Conservation (phyloP, 2,329 filamentous ascomycete genomes). For the Fulvia fulva region DNA sequence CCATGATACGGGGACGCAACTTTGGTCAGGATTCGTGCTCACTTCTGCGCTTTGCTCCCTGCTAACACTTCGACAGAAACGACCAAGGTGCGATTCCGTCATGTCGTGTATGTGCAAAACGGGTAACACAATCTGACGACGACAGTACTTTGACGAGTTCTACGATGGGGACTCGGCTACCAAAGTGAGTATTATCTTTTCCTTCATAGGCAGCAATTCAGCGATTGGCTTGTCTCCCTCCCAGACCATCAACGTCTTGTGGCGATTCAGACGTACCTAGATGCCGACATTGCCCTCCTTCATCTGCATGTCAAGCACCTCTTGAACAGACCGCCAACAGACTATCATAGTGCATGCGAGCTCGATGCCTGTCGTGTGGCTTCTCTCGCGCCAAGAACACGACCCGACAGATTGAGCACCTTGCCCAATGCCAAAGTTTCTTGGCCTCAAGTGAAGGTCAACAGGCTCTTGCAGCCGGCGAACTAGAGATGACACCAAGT, state of each 20-base stretch:
- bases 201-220: not conserved
- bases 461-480: conserved; percentile 29
- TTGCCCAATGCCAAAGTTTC: conserved; percentile 44
- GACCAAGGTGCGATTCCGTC: not conserved
- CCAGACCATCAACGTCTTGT: not conserved
- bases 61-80: not conserved
- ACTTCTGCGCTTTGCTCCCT: no score
- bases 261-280: not conserved
- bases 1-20: conserved; percentile 23
- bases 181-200: conserved; percentile 23
- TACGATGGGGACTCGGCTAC: conserved; percentile 28
- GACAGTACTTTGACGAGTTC: conserved; percentile 30
- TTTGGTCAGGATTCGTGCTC: conserved; percentile 11
- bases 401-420: conserved; percentile 49
- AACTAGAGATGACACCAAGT: conserved; percentile 20
- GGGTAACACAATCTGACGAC: not conserved
- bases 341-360: conserved; percentile 42
- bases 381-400: conserved; percentile 50
- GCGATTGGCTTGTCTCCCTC: not conserved
- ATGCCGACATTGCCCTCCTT: not conserved
- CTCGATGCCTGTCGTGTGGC: conserved; percentile 48
- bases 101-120: conserved; percentile 7
- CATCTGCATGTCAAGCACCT: not conserved
- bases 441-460: conserved; percentile 44
- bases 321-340: not conserved